phyloP scores from a whole-genome alignment of 2,329 filamentous ascomycete species.

The Cladosporium colombiae region DNA sequence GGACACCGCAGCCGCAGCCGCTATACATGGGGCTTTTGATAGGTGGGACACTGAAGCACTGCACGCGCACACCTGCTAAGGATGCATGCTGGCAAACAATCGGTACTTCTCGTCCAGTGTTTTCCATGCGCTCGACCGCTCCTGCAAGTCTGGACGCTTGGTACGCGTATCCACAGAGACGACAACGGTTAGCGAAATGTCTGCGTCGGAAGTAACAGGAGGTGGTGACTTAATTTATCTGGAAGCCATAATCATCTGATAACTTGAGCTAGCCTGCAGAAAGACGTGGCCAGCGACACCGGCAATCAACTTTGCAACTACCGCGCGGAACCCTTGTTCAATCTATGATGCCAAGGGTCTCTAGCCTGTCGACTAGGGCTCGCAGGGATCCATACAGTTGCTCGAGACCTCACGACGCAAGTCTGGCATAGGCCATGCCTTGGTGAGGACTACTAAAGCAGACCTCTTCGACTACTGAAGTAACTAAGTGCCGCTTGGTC shows the following conservation, averaged over 20 bases:
- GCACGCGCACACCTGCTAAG: background rate
- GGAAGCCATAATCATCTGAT: background rate
- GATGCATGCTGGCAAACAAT: background rate
- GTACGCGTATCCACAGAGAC: background rate
- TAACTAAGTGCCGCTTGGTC: background rate
- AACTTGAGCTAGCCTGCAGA: background rate
- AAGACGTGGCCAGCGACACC: background rate
- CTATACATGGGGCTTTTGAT: background rate
- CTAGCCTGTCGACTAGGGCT: background rate
- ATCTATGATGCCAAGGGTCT: background rate
- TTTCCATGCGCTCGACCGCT: background rate
- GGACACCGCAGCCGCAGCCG: conserved; percentile 2
- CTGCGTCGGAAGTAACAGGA: background rate
- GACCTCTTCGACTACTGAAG: background rate
- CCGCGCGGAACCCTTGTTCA: background rate
- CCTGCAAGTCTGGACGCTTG: background rate
- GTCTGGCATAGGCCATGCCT: background rate
- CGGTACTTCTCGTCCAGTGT: background rate
- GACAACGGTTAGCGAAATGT: background rate
- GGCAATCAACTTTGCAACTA: background rate
- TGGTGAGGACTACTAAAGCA: background rate
- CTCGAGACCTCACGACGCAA: background rate
- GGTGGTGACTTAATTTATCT: background rate
- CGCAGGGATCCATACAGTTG: background rate
- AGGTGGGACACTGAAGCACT: background rate